Evolutionary conservation across 176 grass and related monocot genomes (phyloP), one percentile per base, ranked within the genome.

Genomic region (Eragrostis curvula): DNA sequence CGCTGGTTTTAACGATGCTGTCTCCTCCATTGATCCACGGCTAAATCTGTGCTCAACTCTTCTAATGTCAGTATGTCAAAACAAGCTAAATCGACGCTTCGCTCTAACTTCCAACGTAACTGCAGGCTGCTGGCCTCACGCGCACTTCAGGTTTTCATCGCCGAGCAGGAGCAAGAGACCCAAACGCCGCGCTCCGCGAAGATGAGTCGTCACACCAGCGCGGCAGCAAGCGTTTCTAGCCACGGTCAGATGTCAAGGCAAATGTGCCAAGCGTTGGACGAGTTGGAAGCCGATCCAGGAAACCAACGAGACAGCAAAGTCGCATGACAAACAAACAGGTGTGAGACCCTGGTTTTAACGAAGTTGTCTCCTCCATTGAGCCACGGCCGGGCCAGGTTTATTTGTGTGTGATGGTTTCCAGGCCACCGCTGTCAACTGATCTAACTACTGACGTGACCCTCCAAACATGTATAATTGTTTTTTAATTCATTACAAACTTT

Each of bases 71-170:
- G n/a, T n/a, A n/a, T n/a, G n/a, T n/a, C n/a, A n/a, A n/a, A n/a
- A n/a, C n/a, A n/a, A n/a, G n/a, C n/a, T n/a, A n/a, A n/a, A 28
- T n/a, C n/a, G n/a, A n/a, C n/a, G n/a, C 11, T 12, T 2, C 50
- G 59, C 15, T 12, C 46, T 49, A 3, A 83, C 73, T 14, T 5
- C 41, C 30, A 0, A 28, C 42, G 0, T 15, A 25, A 71, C 64
- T 64, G 16, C 59, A 89, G 82, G 87, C 24, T 71, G 71, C 6
- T 85, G 82, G 87, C 87, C 87, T 47, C 83, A 85, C 57, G 87
- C 78, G 12, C 77, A 81, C 83, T 81, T 77, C 16, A 85, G 56
- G 65, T 57, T n/a, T n/a, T 66, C 45, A 5, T 89, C 57, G 43
- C 6, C 3, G 82, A 85, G 55, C 79, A 40, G 28, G 71, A 70